Conservation (phyloP, 805 yeast species). For the Candida vaughaniae region DNA sequence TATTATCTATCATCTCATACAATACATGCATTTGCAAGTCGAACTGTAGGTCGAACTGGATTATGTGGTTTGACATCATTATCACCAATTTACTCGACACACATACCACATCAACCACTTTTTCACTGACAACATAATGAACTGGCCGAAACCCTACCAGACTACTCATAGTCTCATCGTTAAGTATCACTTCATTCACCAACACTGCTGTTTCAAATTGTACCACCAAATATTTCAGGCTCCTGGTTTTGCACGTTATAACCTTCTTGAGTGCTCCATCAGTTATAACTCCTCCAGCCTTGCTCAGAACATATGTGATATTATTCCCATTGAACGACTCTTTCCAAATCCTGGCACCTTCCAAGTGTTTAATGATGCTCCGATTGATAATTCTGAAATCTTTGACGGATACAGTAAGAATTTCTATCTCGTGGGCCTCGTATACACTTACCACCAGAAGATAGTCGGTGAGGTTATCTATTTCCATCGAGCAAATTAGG, state of each 20-base stretch:
- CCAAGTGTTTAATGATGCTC: conserved; percentile 1
- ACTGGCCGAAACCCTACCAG: conserved; percentile 11
- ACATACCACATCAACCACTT: background rate
- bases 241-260: background rate
- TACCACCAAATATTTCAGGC: conserved; percentile 3
- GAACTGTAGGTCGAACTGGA: no score
- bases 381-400: conserved; percentile 13
- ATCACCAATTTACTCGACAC: background rate
- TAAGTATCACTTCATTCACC: conserved; percentile 7
- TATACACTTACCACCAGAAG: conserved; percentile 10
- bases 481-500: conserved; percentile 8
- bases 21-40: no score
- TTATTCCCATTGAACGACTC: conserved; percentile 11
- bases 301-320: conserved; percentile 5
- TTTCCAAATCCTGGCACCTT: conserved; percentile 10
- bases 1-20: no score
- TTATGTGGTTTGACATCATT: conserved; percentile 1
- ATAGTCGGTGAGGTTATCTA: conserved; percentile 8
- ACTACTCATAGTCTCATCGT: conserved; percentile 2
- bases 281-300: background rate
- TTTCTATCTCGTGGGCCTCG: conserved; percentile 9
- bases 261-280: conserved; percentile 1
- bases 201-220: conserved; percentile 8
- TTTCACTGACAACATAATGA: conserved; percentile 9
- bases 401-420: conserved; percentile 14